These are phyloP conservation scores for Vigna hirtella DNA, from an alignment of 306 rosid genomes.

Conservation along the genomic window DNA sequence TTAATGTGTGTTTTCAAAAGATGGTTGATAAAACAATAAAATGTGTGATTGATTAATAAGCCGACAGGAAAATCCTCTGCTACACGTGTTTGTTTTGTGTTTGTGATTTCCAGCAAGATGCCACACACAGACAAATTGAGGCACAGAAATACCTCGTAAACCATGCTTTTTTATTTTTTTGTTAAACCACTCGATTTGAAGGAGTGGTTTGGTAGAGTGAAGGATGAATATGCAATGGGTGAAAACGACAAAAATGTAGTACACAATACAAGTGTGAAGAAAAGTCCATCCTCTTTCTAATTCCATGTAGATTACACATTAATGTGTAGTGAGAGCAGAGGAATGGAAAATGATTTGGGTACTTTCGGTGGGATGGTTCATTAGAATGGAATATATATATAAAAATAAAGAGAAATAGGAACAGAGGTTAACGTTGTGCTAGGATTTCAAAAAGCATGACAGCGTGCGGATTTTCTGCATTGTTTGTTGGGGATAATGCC, in stretches of 20 bases:
- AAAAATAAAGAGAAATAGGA: background rate
- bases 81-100: background rate
- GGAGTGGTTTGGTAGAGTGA: background rate
- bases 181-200: background rate
- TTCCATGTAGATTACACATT: too few species aligned
- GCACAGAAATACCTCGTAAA: background rate
- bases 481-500: background rate
- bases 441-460: slow-evolving; percentile 21
- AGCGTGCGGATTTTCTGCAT: slow-evolving; percentile 34
- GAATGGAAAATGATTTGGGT: background rate
- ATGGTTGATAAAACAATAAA: too few species aligned
- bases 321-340: background rate
- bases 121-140: background rate
- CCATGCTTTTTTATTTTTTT: background rate
- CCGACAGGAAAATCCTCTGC: background rate
- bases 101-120: slow-evolving; percentile 32
- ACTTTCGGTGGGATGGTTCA: slow-evolving; percentile 25
- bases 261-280: too few species aligned
- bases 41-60: background rate
- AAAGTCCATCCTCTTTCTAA: too few species aligned
- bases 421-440: background rate
- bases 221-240: background rate
- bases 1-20: too few species aligned
- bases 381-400: background rate
- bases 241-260: too few species aligned